Conservation (phyloP, 805 yeast species). For the Kodamaea fukazawae region DNA sequence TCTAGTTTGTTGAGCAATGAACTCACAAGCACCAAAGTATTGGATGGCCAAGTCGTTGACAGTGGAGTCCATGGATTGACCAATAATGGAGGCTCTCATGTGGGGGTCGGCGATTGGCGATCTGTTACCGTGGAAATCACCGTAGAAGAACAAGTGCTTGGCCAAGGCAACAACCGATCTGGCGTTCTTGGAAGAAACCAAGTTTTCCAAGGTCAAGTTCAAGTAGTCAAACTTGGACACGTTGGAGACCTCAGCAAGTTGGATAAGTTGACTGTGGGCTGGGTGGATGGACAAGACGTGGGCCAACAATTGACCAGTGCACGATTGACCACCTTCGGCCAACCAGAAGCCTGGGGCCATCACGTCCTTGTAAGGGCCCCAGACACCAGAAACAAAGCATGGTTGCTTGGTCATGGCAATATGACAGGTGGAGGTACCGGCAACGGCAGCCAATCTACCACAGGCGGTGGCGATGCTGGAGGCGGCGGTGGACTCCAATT, state of each 20-base stretch:
- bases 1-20: conserved; percentile 95
- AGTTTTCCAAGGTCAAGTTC: conserved; percentile 67
- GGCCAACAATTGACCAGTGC: conserved; percentile 92
- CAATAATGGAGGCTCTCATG: conserved; percentile 91
- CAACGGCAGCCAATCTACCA: conserved; percentile 94
- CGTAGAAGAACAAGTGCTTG: conserved; percentile 85
- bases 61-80: conserved; percentile 87
- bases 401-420: conserved; percentile 82
- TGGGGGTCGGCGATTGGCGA: conserved; percentile 95
- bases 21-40: conserved; percentile 93
- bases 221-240: conserved; percentile 79
- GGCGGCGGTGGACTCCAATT: conserved; percentile 44
- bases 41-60: conserved; percentile 80
- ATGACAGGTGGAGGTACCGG: conserved; percentile 98
- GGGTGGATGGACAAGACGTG: conserved; percentile 89
- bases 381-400: conserved; percentile 90
- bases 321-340: conserved; percentile 98
- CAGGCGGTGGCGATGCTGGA: conserved; percentile 53
- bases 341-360: conserved; percentile 89
- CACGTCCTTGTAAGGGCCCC: conserved; percentile 98
- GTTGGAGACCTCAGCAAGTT: conserved; percentile 63
- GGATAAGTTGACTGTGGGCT: conserved; percentile 70
- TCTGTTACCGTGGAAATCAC: conserved; percentile 95
- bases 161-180: conserved; percentile 80
- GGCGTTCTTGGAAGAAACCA: conserved; percentile 54